phyloP scores from a whole-genome alignment of 768 basidiomycete genomes.

The Trametes villosa region DNA sequence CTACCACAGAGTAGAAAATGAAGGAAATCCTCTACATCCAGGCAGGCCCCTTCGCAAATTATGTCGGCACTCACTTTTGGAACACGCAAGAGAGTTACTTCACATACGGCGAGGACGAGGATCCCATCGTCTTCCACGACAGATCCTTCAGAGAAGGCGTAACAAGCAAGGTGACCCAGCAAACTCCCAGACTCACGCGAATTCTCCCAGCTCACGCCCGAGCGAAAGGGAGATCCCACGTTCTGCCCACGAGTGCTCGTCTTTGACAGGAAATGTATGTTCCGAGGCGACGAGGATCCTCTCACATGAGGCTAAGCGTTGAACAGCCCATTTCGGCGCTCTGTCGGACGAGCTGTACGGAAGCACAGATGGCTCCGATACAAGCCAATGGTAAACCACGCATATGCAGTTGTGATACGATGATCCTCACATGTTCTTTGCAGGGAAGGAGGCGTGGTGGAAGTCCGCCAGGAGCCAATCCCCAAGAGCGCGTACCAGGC shows the following conservation, averaged over 20 bases:
- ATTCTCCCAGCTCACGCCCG: conserved; percentile 8
- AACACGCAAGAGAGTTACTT: conserved; percentile 79
- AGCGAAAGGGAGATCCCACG: conserved; percentile 47
- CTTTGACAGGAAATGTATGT: conserved; percentile 69
- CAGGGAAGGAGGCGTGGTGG: conserved; percentile 55
- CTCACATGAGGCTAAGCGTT: neutral
- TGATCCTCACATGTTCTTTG: neutral
- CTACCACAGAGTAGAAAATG: too few species aligned
- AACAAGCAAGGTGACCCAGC: conserved; percentile 47
- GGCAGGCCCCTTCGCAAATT: conserved; percentile 69
- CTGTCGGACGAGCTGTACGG: conserved; percentile 49
- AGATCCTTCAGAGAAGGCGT: conserved; percentile 71
- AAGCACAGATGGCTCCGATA: conserved; percentile 25
- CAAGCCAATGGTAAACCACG: neutral
- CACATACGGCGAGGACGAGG: conserved; percentile 49
- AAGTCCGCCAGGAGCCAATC: conserved; percentile 58
- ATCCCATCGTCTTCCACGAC: conserved; percentile 50
- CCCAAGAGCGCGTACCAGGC: conserved; percentile 59
- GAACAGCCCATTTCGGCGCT: conserved; percentile 68
- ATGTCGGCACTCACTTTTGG: conserved; percentile 79
- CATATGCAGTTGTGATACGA: neutral
- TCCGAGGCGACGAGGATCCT: too few species aligned
- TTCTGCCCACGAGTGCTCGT: conserved; percentile 66
- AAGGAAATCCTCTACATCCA: conserved; percentile 82
- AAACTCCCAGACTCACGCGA: neutral